A percentile compares a stretch with the other conserved stretches of the same genome.
Conservation (phyloP, 306 rosid genomes). For the apple (Malus domestica) region ASM211411v1 NC_041804.1:2025001-2025500, state of each 20-base stretch:
- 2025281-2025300: not conserved
- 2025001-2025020: not conserved
- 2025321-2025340: not conserved
- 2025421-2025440: not conserved
- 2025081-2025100: not conserved
- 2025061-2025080: not conserved
- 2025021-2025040: no score
- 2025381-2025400: conserved; percentile 15
- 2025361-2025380: conserved; percentile 2
- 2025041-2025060: not conserved
- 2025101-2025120: not conserved
- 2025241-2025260: conserved; percentile 16
- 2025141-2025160: not conserved
- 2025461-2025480: not conserved
- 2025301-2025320: not conserved
- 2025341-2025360: conserved; percentile 5
- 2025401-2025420: not conserved
- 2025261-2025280: not conserved
- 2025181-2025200: not conserved
- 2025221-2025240: not conserved
- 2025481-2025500: no score
- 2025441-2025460: not conserved
- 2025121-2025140: not conserved
- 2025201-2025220: not conserved
- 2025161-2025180: not conserved